A percentile compares a stretch with the other conserved stretches of the same genome.
phyloP scores from a whole-genome alignment of 2,329 filamentous ascomycete genomes.

The Diaporthe sp. region DNA sequence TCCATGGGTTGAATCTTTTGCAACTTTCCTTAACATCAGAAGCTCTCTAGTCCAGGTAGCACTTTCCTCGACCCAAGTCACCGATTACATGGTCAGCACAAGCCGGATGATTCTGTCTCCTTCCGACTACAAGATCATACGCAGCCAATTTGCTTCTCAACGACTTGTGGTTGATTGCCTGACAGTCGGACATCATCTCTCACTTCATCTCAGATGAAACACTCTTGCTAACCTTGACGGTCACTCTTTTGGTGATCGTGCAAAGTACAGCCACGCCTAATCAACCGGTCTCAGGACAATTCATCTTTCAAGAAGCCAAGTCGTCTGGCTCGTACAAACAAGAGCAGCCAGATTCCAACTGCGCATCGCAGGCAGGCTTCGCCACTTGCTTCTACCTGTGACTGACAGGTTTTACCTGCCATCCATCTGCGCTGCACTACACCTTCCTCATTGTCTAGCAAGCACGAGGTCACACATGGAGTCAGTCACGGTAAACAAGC shows the following conservation, averaged over 20 bases:
- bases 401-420: background rate
- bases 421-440: background rate
- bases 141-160: background rate
- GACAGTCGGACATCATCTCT: background rate
- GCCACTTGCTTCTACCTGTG: background rate
- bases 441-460: background rate
- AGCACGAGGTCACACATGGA: background rate
- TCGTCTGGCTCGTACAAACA: background rate
- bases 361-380: background rate
- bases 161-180: background rate
- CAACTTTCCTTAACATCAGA: background rate
- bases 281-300: too few species aligned
- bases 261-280: too few species aligned
- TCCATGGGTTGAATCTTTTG: background rate
- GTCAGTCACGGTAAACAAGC: background rate
- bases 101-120: background rate
- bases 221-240: background rate
- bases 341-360: background rate
- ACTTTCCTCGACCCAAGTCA: too few species aligned
- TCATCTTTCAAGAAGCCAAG: background rate
- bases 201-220: background rate
- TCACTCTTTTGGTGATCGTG: too few species aligned
- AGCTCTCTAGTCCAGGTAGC: background rate
- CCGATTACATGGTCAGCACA: background rate
- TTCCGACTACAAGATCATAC: background rate